Evolutionary conservation across 106 monocot species (phyloP), one percentile per base, ranked within the genome.

Genomic region (Dendrobium chrysotoxum): DNA sequence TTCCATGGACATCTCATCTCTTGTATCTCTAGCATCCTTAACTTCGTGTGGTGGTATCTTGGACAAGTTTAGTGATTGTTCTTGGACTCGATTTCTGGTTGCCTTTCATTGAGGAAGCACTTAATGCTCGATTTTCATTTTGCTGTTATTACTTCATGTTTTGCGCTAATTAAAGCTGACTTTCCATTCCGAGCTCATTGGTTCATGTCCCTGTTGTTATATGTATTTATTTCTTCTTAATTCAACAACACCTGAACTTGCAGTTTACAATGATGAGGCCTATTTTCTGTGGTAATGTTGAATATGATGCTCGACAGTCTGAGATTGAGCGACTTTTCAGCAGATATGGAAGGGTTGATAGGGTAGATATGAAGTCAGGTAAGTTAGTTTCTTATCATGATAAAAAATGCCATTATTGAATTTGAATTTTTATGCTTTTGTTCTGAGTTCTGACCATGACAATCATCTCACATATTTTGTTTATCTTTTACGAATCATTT

Each of bases 291-390:
- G 97, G 97, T 12, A 97, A 97, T 82, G 81, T 97, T 85, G 97
- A 97, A 75, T 92, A 90, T 85, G 94, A 97, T 88, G 86, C 89
- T 53, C 88, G 94, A 18, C 94, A 92, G n/a, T 97, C 97, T 78
- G 97, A 94, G 8, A 84, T 92, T 80, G 97, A 97, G 75, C 77
- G 91, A 28, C 89, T 94, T 80, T 97, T 97, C 75, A 65, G 92
- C 72, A 90, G 81, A 86, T 97, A 94, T 80, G 94, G 97, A 50
- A 90, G 87, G 78, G 93, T 97, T 61, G 94, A 97, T 65, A 87
- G 92, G 77, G 92, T 97, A 8, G 97, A 97, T 80, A 92, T 94
- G 90, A 97, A 97, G 82, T 88, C 92, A 81, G 97, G 94, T 94
- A 77, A 65, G 54, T 79, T 26, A 55, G 7, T 83, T 72, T 39